Base-by-base conservation (phyloP, 208 protist genomes). In the Trypanosoma avium region DNA sequence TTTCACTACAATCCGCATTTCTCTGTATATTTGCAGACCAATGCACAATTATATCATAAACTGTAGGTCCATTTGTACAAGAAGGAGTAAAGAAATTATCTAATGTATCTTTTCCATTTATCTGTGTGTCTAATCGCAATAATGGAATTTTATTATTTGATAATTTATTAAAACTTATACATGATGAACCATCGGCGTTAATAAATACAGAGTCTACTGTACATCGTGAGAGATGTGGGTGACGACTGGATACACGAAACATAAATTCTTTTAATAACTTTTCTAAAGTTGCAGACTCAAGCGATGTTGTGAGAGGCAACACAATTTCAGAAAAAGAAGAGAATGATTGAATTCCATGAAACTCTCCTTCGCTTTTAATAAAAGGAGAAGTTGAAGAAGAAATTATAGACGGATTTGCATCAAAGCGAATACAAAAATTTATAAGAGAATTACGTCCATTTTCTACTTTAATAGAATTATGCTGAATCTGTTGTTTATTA, bases 61-160 rank as follows among this genome's bases (percentile, higher is more conserved):
- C 54, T 26, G 50, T 65, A 1, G 58, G 27, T n/a, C 54, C 59
- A 19, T 8, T 26, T 2, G 53, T 27, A 30, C 8, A 3, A 40
- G 49, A 7, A 22, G 61, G 65, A 3, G 45, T 17, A 32, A 84
- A 68, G 40, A 84, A 80, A 29, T 42, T 59, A 29, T 78, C 69
- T 13, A 84, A 52, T 42, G 65, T 74, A 47, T 79, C 69, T 2
- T 70, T 36, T 19, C 19, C 45, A 45, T 84, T 77, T 53, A 77
- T 56, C 22, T 27, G 21, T 10, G 35, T n/a, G 55, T 81, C 78
- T 12, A 83, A 36, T 21, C 50, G 57, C 17, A 66, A n/a, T 24
- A 58, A 63, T 22, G 24, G 32, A 3, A 33, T 13, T 8, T 24
- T 15, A 10, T 8, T 21, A 10, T 8, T 21, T 22, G 48, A 19